A percentile compares a stretch with the other conserved stretches of the same genome.
These are phyloP conservation scores for Leccinum pachyderme DNA, from an alignment of 1,284 basidiomycete species.

Conservation along the genomic window DNA sequence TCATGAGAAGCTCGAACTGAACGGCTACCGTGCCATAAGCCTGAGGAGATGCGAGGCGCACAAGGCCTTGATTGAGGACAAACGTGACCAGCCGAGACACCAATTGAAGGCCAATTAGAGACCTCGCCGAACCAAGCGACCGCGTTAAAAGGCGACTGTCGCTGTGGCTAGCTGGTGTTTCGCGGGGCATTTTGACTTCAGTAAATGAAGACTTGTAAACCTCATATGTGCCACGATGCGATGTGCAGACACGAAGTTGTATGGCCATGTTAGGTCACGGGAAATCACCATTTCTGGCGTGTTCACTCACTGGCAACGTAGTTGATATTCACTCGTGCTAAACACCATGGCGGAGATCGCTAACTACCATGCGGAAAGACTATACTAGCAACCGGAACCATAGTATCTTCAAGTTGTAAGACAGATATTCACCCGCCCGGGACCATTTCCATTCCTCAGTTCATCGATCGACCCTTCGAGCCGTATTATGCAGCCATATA, in stretches of 20 bases:
- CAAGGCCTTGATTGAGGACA: constrained; percentile 81
- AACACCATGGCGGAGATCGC: constrained; percentile 6
- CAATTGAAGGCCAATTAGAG: constrained; percentile 85
- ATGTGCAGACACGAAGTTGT: constrained; percentile 11
- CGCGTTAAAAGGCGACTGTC: constrained; percentile 34
- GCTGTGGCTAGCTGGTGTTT: constrained; percentile 1
- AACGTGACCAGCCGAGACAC: constrained; percentile 85
- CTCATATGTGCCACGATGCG: constrained; percentile 4
- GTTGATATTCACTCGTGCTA: too few relatives aligned
- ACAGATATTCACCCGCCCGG: neutral
- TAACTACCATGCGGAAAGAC: neutral
- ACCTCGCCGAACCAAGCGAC: constrained; percentile 67
- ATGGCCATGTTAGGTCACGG: constrained; percentile 22
- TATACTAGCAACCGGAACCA: neutral
- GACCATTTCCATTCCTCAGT: neutral
- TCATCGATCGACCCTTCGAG: constrained; percentile 1
- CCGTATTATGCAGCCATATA: neutral
- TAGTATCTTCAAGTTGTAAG: neutral
- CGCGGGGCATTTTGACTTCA: constrained; percentile 15
- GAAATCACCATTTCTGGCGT: constrained; percentile 1
- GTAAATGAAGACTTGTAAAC: constrained; percentile 2
- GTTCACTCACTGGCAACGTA: neutral
- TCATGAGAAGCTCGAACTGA: constrained; percentile 84
- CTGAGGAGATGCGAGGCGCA: constrained; percentile 82
- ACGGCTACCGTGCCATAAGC: constrained; percentile 87